Evolutionary conservation across 78 protist species (phyloP).

Genomic region (Dictyostelium capitatum): DNA sequence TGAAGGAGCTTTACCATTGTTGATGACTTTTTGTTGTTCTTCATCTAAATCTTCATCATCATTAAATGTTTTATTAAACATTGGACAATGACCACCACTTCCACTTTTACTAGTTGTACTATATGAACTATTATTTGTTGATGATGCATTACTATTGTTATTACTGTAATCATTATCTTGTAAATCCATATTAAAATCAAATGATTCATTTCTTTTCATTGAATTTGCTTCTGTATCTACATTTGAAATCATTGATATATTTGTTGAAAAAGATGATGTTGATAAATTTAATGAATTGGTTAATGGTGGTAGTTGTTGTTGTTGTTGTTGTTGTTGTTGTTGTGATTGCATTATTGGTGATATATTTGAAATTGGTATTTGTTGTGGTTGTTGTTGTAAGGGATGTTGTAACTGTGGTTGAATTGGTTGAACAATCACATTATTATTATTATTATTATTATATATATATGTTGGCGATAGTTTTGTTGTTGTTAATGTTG

Average conservation of each 20-base stretch:
- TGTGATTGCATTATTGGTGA: neutral
- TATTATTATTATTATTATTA: conserved; percentile 12
- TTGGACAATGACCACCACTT: neutral
- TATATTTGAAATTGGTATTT: neutral
- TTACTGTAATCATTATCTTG: neutral
- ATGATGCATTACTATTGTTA: neutral
- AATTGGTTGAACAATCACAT: neutral
- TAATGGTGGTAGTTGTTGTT: neutral
- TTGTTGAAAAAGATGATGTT: neutral
- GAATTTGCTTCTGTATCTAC: neutral
- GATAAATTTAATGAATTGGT: neutral
- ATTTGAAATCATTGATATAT: neutral
- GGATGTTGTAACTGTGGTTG: too few relatives aligned
- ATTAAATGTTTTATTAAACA: neutral
- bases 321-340: neutral
- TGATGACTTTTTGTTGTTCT: neutral
- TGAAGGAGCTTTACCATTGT: neutral
- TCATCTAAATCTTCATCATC: neutral
- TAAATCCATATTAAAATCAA: conserved; percentile 27
- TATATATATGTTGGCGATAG: neutral
- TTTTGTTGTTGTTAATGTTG: neutral
- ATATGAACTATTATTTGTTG: neutral
- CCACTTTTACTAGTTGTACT: neutral
- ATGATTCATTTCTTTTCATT: conserved; percentile 58
- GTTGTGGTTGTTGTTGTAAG: neutral